Base-by-base conservation (phyloP, 2,329 filamentous ascomycete genomes). In the Exophiala sideris region DNA sequence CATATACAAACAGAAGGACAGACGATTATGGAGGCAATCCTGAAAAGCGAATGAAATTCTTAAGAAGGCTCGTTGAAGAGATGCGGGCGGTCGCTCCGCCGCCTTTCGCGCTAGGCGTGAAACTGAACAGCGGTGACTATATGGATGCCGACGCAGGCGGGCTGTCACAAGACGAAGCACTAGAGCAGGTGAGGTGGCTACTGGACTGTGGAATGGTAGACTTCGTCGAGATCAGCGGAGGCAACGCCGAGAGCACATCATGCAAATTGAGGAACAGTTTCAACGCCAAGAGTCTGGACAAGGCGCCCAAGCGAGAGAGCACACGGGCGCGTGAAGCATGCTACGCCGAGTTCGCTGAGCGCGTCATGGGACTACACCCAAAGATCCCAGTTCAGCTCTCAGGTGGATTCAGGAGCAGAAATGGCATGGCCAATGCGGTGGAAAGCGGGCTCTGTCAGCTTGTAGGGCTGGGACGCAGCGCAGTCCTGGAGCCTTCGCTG, bases 181-280 rank as follows among this genome's bases (percentile, higher is more conserved):
- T 87, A 35, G 76, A 80, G 52, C 84, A 88, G 64, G 72, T 86
- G 8, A 4, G 74, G 73, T 36, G 79, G 71, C 4, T 73, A 1
- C 62, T 64, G 9, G 66, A 68, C 10, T 69, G 68, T 1, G 68
- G 69, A 0, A 54, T 57, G 48, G 69, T 88, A 1, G 86, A 89
- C 67, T 88, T 87, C 59, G 69, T 89, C 2, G 85, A 89, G 67
- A 77, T 89, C 21, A 83, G 79, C 16, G 86, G 86, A 0, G 85
- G 86, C 0, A 79, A 57, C 21, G 54, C 50, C n/a, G 54, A 54
- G 34, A 39, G 42, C n/a, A 46, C 45, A 38, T 34, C 18, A 10
- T 51, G 35, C 12, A 39, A 51, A 16, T 24, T 51, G 14, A 39
- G 45, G 8, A 45, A 45, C 32, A 32, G 14, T 29, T 51, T 51